Evolutionary conservation across 2,329 filamentous ascomycete species (phyloP), one percentile per base, ranked within the genome.

Genomic region (Pseudogymnoascus sp.): DNA sequence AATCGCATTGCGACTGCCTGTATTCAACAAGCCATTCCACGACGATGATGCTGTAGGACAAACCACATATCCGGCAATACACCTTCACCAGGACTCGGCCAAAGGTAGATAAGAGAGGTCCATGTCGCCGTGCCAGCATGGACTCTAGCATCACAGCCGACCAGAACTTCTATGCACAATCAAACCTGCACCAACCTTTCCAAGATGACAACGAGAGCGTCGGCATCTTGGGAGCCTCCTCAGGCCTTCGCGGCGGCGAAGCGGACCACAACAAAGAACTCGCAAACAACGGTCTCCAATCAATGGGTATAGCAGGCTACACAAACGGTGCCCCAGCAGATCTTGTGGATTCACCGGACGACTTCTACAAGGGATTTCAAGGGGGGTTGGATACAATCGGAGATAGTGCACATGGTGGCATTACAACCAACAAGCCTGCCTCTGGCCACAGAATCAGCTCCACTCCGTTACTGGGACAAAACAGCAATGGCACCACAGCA

Each of bases 311-410:
- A 12, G 16, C 49, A 19, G 49, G 49, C 28, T 55, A 55, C 28
- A 33, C 49, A 55, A 55, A 55, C 49, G 28, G n/a, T 12, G 28
- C 5, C 2, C 9, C 22, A 11, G 42, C 28, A 33, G 49, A 35
- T 33, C 28, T 35, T 22, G 49, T 35, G 11, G 49, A 55, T 55
- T 55, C 28, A 5, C 80, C 79, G 38, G 78, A 79, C 71, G 79
- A 81, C 19, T 82, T 79, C 71, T 82, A 82, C 68, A 76, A 78
- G 67, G 74, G 75, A 49, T 78, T 78, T 69, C 72, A 72, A 61
- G 70, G 75, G 61, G 70, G 72, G 36, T 72, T 75, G 5, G 28
- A 52, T 30, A 30, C 45, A 11, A 52, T 7, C 6, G 16, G 3
- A 14, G n/a, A 42, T 23, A 22, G 12, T 42, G 19, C 19, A 22